These are phyloP conservation scores for Cyclotella baltica DNA, from an alignment of 108 stramenopile species.

Conservation along the genomic window DNA sequence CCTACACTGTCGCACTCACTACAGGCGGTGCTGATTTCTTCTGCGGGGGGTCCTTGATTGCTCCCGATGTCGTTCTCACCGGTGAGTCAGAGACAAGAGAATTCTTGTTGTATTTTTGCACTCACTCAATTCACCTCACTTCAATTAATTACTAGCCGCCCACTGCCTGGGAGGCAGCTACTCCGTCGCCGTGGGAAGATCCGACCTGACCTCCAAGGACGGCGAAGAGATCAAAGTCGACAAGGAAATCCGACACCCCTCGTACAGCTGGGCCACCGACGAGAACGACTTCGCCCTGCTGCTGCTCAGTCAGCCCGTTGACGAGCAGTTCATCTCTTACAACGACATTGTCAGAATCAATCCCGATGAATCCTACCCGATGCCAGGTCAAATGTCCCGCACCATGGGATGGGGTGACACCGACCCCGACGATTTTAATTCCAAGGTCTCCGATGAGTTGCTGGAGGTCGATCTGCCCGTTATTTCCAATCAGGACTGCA, in stretches of 20 bases:
- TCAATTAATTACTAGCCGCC: no score
- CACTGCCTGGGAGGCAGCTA: conserved; percentile 14
- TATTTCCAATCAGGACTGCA: conserved; percentile 49
- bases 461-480: conserved; percentile 52
- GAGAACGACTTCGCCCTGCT: conserved; percentile 56
- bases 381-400: not conserved
- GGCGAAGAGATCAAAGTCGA: not conserved
- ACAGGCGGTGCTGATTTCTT: not conserved
- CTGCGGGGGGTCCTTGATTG: conserved; percentile 39
- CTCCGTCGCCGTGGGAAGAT: not conserved
- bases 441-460: conserved; percentile 8
- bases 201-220: conserved; percentile 3
- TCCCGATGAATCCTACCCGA: conserved; percentile 5
- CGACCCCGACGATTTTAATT: not conserved
- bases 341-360: conserved; percentile 28
- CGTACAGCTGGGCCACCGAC: conserved; percentile 25
- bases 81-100: no score
- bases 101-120: no score
- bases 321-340: not conserved
- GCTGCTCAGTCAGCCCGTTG: conserved; percentile 16
- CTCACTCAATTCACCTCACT: no score
- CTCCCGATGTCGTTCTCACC: conserved; percentile 23
- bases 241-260: conserved; percentile 40
- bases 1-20: conserved; percentile 18
- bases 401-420: conserved; percentile 24